Percentiles rank a stretch among this genome's conserved stretches.
Evolutionary conservation across 805 yeast species (phyloP).

Genomic region (Schwanniomyces occidentalis): DNA sequence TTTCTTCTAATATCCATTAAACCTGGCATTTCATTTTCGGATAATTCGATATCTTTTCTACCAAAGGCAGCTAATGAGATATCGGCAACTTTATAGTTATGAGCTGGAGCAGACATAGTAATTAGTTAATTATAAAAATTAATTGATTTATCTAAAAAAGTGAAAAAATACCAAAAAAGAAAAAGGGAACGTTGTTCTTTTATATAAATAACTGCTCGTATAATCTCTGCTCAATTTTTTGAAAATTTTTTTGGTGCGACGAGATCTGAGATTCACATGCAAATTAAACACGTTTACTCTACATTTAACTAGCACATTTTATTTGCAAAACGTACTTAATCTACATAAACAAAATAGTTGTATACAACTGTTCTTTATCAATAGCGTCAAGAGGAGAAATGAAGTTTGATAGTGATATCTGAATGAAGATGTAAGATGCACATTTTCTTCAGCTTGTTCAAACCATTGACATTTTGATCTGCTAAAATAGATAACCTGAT

Average conservation of each 20-base stretch:
- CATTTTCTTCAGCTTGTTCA: too few species aligned
- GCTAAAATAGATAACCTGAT: too few species aligned
- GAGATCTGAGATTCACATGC: too few species aligned
- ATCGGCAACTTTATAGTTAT: constrained; percentile 93
- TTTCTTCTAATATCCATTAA: constrained; percentile 94
- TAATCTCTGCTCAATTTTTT: constrained; percentile 2
- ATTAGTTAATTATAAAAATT: background rate
- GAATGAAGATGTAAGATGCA: too few species aligned
- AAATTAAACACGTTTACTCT: too few species aligned
- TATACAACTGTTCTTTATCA: too few species aligned
- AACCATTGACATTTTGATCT: too few species aligned
- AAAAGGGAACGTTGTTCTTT: constrained; percentile 1
- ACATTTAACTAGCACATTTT: too few species aligned
- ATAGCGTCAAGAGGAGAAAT: too few species aligned
- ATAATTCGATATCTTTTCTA: constrained; percentile 97
- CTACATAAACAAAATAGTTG: too few species aligned
- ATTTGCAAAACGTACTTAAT: too few species aligned
- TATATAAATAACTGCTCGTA: background rate
- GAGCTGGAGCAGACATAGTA: constrained; percentile 42
- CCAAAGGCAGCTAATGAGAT: constrained; percentile 99
- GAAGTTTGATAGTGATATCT: too few species aligned
- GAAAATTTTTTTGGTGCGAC: constrained; percentile 8
- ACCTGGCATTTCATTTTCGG: constrained; percentile 99
- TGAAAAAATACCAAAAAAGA: constrained; percentile 1
- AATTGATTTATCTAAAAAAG: background rate